Evolutionary conservation across 1,284 basidiomycete species (phyloP).

Genomic region (Acaromyces ingoldii): DNA sequence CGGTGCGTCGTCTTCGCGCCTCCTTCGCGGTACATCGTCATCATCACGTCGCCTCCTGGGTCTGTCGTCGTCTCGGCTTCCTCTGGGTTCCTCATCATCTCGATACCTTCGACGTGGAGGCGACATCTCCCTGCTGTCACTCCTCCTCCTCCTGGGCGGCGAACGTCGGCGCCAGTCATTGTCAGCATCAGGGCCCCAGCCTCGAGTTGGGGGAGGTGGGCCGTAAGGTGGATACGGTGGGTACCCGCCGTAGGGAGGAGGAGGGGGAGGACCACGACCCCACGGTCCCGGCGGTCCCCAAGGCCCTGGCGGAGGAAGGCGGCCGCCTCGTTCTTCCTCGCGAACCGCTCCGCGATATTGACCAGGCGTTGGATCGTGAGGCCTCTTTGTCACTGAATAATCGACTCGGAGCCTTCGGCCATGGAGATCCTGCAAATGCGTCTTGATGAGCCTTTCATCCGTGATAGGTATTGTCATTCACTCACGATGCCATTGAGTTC

Average conservation of each 20-base stretch:
- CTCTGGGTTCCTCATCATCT: no score
- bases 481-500: conserved; percentile 86
- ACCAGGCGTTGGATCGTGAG: conserved; percentile 92
- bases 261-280: background rate
- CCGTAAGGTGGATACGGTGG: background rate
- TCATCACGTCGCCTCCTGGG: no score
- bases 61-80: no score
- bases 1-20: no score
- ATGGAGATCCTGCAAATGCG: conserved; percentile 68
- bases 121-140: background rate
- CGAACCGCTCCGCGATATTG: conserved; percentile 63
- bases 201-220: background rate
- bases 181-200: background rate
- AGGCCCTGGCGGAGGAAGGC: conserved; percentile 4
- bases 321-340: conserved; percentile 22
- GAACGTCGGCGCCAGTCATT: background rate
- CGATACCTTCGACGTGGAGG: background rate
- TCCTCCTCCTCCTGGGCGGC: background rate
- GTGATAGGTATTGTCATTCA: conserved; percentile 20
- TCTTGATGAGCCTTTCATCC: background rate
- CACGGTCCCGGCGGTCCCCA: conserved; percentile 9
- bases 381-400: conserved; percentile 85
- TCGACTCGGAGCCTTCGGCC: conserved; percentile 94
- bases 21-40: no score
- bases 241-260: conserved; percentile 6